Conservation (phyloP, 2,329 filamentous ascomycete species). For the Cylindrodendrum hubeiense region DNA sequence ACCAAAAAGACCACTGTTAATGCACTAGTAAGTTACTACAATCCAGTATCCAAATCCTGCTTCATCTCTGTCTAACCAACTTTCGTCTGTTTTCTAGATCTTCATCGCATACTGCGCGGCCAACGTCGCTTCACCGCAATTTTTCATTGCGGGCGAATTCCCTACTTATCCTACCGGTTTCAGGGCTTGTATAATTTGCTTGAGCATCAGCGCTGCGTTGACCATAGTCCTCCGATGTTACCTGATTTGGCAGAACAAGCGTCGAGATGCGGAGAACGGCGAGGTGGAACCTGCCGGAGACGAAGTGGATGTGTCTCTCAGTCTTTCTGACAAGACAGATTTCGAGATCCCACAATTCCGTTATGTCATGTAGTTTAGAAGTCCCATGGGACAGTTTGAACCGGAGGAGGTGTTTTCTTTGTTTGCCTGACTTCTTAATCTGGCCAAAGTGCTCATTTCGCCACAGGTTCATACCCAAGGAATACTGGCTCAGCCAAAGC, state of each 20-base stretch:
- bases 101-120: slow-evolving; percentile 11
- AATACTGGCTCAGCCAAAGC: no score
- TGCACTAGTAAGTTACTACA: slow-evolving; percentile 5
- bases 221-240: background rate
- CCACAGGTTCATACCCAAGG: no score
- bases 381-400: no score
- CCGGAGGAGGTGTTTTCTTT: no score
- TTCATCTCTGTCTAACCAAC: background rate
- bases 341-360: slow-evolving; percentile 14
- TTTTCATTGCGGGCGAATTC: slow-evolving; percentile 10
- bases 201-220: background rate
- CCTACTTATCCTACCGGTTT: slow-evolving; percentile 9
- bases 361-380: no score
- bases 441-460: no score
- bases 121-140: slow-evolving; percentile 5
- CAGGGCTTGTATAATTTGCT: slow-evolving; percentile 5
- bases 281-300: background rate
- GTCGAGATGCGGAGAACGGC: background rate
- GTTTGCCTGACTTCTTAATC: no score
- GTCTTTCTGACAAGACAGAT: slow-evolving; percentile 25
- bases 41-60: background rate
- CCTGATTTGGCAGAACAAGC: slow-evolving; percentile 7
- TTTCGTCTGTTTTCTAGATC: background rate
- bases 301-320: background rate
- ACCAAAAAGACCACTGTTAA: slow-evolving; percentile 19